Percentiles rank a stretch among this genome's conserved stretches.
Conservation (phyloP, 1,139 yeast genomes). For the Candida pseudocylindracea region DNA sequence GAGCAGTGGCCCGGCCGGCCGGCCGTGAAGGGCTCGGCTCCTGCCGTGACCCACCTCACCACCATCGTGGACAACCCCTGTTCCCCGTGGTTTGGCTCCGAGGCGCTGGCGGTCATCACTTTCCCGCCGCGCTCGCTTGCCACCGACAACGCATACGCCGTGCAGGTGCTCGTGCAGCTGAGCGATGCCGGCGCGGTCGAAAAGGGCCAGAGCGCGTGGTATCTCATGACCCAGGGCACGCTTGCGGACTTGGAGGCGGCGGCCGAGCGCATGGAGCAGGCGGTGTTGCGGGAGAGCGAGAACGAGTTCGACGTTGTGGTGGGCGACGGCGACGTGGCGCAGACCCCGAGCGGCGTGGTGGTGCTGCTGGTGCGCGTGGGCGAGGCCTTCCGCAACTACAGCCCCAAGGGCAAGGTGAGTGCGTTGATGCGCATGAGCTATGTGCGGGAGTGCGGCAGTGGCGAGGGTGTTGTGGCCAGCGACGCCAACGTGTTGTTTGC, state of each 20-base stretch:
- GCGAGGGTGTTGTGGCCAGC: constrained; percentile 16
- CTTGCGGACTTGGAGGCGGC: constrained; percentile 69
- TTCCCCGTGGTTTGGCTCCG: constrained; percentile 80
- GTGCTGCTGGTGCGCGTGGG: constrained; percentile 27
- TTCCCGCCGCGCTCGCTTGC: constrained; percentile 80
- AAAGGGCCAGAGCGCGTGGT: constrained; percentile 77
- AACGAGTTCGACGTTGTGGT: constrained; percentile 4
- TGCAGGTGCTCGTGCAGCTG: constrained; percentile 74
- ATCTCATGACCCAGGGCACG: constrained; percentile 55
- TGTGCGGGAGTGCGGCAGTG: constrained; percentile 23
- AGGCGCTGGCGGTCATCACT: constrained; percentile 68
- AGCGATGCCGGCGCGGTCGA: constrained; percentile 87
- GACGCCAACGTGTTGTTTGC: constrained; percentile 23
- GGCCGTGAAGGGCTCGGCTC: constrained; percentile 16
- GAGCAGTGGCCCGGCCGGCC: constrained; percentile 12
- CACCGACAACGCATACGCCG: constrained; percentile 43
- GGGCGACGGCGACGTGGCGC: constrained; percentile 20
- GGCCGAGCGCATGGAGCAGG: constrained; percentile 51
- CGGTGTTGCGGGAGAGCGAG: constrained; percentile 45
- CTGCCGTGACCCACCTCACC: constrained; percentile 47
- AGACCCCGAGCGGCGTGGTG: constrained; percentile 31
- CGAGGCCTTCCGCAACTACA: constrained; percentile 61
- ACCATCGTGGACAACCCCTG: constrained; percentile 77
- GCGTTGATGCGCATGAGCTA: constrained; percentile 46
- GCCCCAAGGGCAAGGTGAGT: constrained; percentile 59